phyloP scores from a whole-genome alignment of 345 rosid species.

The Corymbia maculata region DNA sequence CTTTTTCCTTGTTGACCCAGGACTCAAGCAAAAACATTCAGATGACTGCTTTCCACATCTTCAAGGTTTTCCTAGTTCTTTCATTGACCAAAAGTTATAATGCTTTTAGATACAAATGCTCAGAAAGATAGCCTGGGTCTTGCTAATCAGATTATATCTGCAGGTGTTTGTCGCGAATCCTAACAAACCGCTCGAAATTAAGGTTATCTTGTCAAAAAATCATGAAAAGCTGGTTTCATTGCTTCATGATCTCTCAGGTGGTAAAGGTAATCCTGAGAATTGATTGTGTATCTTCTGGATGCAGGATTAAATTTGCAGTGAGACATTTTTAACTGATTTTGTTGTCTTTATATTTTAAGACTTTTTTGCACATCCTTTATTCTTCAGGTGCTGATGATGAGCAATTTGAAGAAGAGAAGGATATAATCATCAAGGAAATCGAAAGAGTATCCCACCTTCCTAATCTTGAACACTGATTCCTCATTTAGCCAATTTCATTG shows the following conservation, averaged over 20 bases:
- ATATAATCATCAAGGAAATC: slow-evolving; percentile 79
- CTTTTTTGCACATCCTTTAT: background rate
- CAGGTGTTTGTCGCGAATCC: slow-evolving; percentile 98
- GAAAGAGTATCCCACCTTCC: slow-evolving; percentile 39
- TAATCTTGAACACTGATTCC: slow-evolving; percentile 18
- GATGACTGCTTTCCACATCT: slow-evolving; percentile 89
- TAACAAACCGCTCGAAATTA: slow-evolving; percentile 82
- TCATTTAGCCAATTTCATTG: background rate
- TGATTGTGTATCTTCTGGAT: background rate
- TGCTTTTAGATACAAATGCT: background rate
- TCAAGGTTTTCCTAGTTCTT: slow-evolving; percentile 41
- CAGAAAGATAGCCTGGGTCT: background rate
- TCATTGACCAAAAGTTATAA: background rate
- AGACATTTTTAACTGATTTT: background rate
- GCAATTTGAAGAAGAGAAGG: slow-evolving; percentile 93
- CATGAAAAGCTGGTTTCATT: slow-evolving; percentile 62
- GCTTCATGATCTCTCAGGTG: slow-evolving; percentile 56
- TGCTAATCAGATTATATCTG: background rate
- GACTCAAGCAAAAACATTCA: slow-evolving; percentile 94
- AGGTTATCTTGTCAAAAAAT: slow-evolving; percentile 78
- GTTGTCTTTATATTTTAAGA: background rate
- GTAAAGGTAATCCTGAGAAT: slow-evolving; percentile 50
- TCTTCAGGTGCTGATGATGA: slow-evolving; percentile 73
- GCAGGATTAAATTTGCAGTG: background rate
- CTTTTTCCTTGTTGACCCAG: slow-evolving; percentile 23